Evolutionary conservation across 768 basidiomycete species (phyloP).

Genomic region (Austroboletus festivus): DNA sequence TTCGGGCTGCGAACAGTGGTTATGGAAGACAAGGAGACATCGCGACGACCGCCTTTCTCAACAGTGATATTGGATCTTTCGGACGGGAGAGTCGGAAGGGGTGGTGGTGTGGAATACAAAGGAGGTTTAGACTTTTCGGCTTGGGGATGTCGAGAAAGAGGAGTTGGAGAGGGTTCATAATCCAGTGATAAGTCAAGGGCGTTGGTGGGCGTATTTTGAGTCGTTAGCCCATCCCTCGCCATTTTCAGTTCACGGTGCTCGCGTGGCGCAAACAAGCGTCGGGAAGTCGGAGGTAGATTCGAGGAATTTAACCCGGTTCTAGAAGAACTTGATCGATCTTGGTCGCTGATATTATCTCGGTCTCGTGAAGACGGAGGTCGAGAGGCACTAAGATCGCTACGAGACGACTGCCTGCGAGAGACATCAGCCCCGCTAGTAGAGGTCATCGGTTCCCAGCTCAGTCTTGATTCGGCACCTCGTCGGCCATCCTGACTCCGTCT

Average conservation of each 20-base stretch:
- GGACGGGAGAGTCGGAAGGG: slow-evolving; percentile 57
- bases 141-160: slow-evolving; percentile 33
- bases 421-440: slow-evolving; percentile 22
- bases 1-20: slow-evolving; percentile 43
- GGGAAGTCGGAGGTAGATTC: slow-evolving; percentile 34
- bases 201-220: slow-evolving; percentile 22
- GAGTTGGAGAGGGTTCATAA: slow-evolving; percentile 48
- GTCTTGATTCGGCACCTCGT: slow-evolving; percentile 44
- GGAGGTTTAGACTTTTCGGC: slow-evolving; percentile 44
- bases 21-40: slow-evolving; percentile 42
- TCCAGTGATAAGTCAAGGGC: slow-evolving; percentile 32
- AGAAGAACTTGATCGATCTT: slow-evolving; percentile 24
- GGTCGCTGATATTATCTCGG: slow-evolving; percentile 26
- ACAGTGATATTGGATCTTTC: slow-evolving; percentile 28
- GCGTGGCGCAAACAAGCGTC: slow-evolving; percentile 56
- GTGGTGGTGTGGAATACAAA: slow-evolving; percentile 52
- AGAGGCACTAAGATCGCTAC: slow-evolving; percentile 17
- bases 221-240: slow-evolving; percentile 3
- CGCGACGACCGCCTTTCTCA: slow-evolving; percentile 36
- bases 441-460: slow-evolving; percentile 42
- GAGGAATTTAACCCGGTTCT: slow-evolving; percentile 19
- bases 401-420: slow-evolving; percentile 27
- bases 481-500: slow-evolving; percentile 55
- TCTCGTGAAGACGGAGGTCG: slow-evolving; percentile 28
- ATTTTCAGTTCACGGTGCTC: slow-evolving; percentile 49